phyloP scores from a whole-genome alignment of 73 alveolate genomes.

The Tetrahymena elliotti region DNA sequence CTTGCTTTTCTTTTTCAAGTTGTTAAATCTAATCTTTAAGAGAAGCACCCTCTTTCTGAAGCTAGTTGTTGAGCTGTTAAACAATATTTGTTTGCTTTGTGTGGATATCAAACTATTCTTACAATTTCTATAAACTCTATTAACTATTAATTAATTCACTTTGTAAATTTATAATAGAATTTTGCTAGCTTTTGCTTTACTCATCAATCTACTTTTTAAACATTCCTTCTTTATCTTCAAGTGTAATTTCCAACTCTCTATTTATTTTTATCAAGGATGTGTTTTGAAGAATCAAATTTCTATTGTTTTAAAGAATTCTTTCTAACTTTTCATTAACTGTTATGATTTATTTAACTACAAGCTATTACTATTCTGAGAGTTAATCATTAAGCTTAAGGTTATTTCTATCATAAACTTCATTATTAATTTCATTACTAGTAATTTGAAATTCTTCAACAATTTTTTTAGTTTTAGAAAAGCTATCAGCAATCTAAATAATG shows the following conservation, averaged over 20 bases:
- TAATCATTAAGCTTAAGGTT: background rate
- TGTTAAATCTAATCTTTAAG: background rate
- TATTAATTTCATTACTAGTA: background rate
- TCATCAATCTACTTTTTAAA: background rate
- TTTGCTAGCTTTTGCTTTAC: background rate
- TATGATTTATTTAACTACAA: background rate
- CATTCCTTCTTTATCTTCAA: background rate
- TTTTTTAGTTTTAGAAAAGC: background rate
- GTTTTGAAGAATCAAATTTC: background rate
- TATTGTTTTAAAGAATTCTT: background rate
- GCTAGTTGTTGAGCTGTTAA: background rate
- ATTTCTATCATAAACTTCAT: background rate
- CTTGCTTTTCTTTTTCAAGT: background rate
- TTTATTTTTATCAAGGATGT: background rate
- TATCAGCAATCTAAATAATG: background rate
- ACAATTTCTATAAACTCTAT: background rate
- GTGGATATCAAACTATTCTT: background rate
- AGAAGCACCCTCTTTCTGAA: background rate
- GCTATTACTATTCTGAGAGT: background rate
- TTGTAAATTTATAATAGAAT: background rate
- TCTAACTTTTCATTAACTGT: background rate
- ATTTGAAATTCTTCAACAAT: background rate
- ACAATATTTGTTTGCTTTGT: background rate
- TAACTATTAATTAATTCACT: background rate
- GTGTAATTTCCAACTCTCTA: background rate